phyloP scores from a whole-genome alignment of 257 asterid species.

The Nemophila menziesii region DNA sequence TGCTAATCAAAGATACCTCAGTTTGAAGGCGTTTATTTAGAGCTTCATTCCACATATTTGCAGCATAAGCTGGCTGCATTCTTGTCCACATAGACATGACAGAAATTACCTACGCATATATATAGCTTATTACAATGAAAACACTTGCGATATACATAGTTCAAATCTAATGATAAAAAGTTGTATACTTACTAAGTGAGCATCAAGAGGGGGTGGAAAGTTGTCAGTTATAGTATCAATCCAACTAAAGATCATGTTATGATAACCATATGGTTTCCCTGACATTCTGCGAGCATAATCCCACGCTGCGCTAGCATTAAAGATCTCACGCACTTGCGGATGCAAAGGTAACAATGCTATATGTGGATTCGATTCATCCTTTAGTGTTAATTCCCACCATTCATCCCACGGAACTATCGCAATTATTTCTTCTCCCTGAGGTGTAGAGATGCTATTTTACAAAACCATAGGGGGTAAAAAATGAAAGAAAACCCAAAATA shows the following conservation, averaged over 20 bases:
- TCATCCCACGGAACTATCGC: constrained; percentile 83
- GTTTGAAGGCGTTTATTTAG: constrained; percentile 97
- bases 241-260: constrained; percentile 99
- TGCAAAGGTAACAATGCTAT: constrained; percentile 85
- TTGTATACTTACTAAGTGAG: no score
- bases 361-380: constrained; percentile 90
- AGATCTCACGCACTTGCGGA: constrained; percentile 73
- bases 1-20: constrained; percentile 46
- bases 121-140: no score
- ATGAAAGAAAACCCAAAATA: no score
- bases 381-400: constrained; percentile 84
- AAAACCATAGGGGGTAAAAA: no score
- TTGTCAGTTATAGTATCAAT: constrained; percentile 85
- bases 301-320: constrained; percentile 82
- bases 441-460: no score
- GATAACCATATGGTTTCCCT: constrained; percentile 97
- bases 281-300: constrained; percentile 82
- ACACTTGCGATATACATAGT: no score
- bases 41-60: constrained; percentile 99
- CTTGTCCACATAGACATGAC: constrained; percentile 99
- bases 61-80: constrained; percentile 98
- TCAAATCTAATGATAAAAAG: constrained; percentile 16
- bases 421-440: constrained; percentile 93
- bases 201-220: constrained; percentile 97
- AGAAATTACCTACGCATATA: constrained; percentile 99